phyloP scores from a whole-genome alignment of 306 rosid species.

The Mimosa pudica region DNA sequence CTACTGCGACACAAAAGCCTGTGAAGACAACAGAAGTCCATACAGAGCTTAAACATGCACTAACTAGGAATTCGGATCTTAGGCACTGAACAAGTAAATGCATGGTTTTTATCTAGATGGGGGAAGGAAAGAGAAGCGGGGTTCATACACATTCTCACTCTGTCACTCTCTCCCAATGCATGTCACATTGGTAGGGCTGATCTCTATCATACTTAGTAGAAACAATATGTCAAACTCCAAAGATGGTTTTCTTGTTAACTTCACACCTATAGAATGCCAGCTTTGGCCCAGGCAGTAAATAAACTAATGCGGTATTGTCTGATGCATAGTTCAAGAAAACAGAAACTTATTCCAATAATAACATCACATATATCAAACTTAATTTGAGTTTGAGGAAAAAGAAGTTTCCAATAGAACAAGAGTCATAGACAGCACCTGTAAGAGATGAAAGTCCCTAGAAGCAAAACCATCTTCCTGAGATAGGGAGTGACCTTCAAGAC shows the following conservation, averaged over 20 bases:
- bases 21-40: neutral
- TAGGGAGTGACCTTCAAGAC: slow-evolving; percentile 92
- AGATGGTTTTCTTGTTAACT: neutral
- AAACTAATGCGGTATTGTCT: neutral
- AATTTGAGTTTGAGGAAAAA: neutral
- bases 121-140: neutral
- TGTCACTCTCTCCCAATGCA: neutral
- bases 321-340: neutral
- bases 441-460: slow-evolving; percentile 89
- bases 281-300: neutral
- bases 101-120: neutral
- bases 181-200: neutral
- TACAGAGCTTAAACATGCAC: neutral
- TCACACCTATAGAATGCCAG: neutral
- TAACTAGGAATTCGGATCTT: neutral
- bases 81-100: neutral
- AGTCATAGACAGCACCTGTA: slow-evolving; percentile 67
- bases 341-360: slow-evolving; percentile 19
- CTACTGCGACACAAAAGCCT: neutral
- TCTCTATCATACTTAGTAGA: neutral
- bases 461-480: slow-evolving; percentile 86
- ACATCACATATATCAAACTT: neutral
- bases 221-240: neutral
- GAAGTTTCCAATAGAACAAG: neutral
- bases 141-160: neutral